Percentiles rank a stretch among this genome's conserved stretches.
Evolutionary conservation across 176 grass and related monocot genomes (phyloP).

Genomic region (Triticum monococcum): DNA sequence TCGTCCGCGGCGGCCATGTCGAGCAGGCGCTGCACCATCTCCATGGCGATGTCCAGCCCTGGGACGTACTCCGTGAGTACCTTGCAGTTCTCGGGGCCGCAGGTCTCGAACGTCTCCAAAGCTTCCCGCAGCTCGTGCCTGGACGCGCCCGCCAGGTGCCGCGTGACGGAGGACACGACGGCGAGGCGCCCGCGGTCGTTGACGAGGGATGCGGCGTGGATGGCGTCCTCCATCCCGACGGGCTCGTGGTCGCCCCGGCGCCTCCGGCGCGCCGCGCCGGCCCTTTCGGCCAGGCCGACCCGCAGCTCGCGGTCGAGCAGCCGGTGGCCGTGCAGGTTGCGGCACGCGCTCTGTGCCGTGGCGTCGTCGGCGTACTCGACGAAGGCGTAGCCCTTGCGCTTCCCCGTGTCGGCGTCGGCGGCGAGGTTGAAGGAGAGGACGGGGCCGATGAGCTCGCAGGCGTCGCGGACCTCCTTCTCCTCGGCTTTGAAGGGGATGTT

Average conservation of each 20-base stretch:
- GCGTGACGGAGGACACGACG: background rate
- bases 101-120: background rate
- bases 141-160: slow-evolving; percentile 12
- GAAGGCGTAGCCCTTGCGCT: slow-evolving; percentile 38
- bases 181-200: background rate
- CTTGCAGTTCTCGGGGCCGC: background rate
- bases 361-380: slow-evolving; percentile 44
- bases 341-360: slow-evolving; percentile 41
- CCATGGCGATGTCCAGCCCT: slow-evolving; percentile 5
- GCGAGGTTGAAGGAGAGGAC: slow-evolving; percentile 30
- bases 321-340: slow-evolving; percentile 31
- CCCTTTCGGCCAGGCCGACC: background rate
- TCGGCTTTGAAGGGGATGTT: slow-evolving; percentile 32
- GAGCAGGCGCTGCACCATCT: slow-evolving; percentile 31
- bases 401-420: slow-evolving; percentile 22
- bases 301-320: slow-evolving; percentile 29
- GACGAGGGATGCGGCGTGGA: slow-evolving; percentile 40
- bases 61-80: background rate
- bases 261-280: background rate
- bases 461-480: slow-evolving; percentile 28
- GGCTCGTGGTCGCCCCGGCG: background rate
- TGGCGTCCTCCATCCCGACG: slow-evolving; percentile 37
- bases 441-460: slow-evolving; percentile 37
- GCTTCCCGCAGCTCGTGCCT: slow-evolving; percentile 19
- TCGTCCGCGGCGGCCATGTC: slow-evolving; percentile 27